Percentiles rank a stretch among this genome's conserved stretches.
phyloP scores from a whole-genome alignment of 257 asterid species.

The Gentiana macrophylla region DNA sequence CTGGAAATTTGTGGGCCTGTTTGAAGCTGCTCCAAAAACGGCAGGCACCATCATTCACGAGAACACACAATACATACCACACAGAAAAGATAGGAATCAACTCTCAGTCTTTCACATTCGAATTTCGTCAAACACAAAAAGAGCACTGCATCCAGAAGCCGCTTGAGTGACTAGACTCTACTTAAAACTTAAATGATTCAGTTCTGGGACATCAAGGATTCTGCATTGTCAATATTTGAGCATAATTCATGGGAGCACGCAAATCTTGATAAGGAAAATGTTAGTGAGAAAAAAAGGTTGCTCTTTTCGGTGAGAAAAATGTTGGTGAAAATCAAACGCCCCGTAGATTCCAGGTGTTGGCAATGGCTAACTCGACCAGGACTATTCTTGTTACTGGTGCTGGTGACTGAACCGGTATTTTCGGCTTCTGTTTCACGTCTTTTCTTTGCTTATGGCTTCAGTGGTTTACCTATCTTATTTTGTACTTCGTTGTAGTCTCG shows the following conservation, averaged over 20 bases:
- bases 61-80: slow-evolving; percentile 15
- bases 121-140: slow-evolving; percentile 9
- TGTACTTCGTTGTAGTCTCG: no score
- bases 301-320: slow-evolving; percentile 13
- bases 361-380: no score
- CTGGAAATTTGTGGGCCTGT: slow-evolving; percentile 37
- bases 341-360: no score
- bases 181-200: slow-evolving; percentile 30
- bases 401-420: no score
- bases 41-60: slow-evolving; percentile 83
- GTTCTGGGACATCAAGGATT: slow-evolving; percentile 21
- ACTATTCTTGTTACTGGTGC: no score
- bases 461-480: no score
- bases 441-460: no score
- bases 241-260: not conserved
- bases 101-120: slow-evolving; percentile 36
- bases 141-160: slow-evolving; percentile 30
- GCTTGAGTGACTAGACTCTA: slow-evolving; percentile 34
- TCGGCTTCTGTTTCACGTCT: no score
- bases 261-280: slow-evolving; percentile 14
- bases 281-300: slow-evolving; percentile 9
- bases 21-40: slow-evolving; percentile 73
- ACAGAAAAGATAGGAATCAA: slow-evolving; percentile 14
- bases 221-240: slow-evolving; percentile 28
- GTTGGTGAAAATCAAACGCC: no score